Evolutionary conservation across 1,284 basidiomycete genomes (phyloP).

Genomic region (Ganoderma leucocontextum): DNA sequence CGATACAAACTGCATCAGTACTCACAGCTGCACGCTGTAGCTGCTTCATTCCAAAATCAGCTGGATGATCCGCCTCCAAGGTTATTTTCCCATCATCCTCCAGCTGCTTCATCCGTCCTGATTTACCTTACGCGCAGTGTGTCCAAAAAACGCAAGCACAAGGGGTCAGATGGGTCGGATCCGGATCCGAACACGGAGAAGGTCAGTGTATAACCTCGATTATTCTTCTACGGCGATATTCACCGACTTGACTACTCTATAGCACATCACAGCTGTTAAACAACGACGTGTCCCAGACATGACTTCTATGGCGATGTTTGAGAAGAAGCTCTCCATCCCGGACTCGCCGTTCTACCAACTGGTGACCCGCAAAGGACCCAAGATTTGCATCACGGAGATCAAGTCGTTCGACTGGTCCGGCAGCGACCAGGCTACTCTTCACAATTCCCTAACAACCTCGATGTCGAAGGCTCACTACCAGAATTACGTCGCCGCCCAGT

Average conservation of each 20-base stretch:
- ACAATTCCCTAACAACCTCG: neutral
- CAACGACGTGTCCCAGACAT: slow-evolving; percentile 13
- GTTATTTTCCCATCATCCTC: neutral
- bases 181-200: neutral
- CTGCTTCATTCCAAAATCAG: neutral
- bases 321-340: neutral
- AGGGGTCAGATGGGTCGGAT: neutral
- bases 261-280: neutral
- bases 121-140: neutral
- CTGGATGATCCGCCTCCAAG: too few relatives aligned
- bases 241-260: neutral
- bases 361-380: neutral
- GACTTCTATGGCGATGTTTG: slow-evolving; percentile 1
- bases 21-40: slow-evolving; percentile 6
- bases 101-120: neutral
- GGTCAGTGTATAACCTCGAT: neutral
- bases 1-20: neutral
- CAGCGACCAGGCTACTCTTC: too few relatives aligned
- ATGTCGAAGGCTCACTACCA: slow-evolving; percentile 5
- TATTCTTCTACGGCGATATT: neutral
- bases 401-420: neutral
- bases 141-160: neutral
- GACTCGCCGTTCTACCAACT: neutral
- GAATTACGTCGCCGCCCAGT: slow-evolving; percentile 6
- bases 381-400: slow-evolving; percentile 8